phyloP scores from a whole-genome alignment of 179 eudicot species.

The Amaranthus tricolor region DNA sequence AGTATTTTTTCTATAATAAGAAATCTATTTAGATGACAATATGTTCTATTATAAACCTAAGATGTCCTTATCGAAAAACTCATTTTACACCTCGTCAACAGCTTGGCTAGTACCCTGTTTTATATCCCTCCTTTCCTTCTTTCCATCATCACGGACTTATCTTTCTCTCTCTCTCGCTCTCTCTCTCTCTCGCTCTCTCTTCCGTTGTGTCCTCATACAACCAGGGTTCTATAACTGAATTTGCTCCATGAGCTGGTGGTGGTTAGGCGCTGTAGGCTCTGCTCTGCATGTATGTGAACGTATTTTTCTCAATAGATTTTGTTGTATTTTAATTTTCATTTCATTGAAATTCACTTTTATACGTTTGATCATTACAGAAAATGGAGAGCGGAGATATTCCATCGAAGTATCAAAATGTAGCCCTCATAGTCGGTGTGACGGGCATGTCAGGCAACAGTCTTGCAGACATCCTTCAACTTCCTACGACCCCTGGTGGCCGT shows the following conservation, averaged over 20 bases:
- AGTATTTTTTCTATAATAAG: not conserved
- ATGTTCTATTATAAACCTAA: too few species aligned
- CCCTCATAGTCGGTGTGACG: slow-evolving; percentile 49
- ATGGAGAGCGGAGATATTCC: slow-evolving; percentile 30
- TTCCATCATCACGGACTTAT: not conserved
- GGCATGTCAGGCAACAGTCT: slow-evolving; percentile 56
- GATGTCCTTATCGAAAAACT: too few species aligned
- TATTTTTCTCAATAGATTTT: not conserved
- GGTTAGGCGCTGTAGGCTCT: slow-evolving; percentile 45
- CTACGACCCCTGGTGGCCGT: slow-evolving; percentile 56
- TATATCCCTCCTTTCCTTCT: not conserved
- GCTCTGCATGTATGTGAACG: slow-evolving; percentile 21
- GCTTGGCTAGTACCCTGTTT: slow-evolving; percentile 11
- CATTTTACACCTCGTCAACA: slow-evolving; percentile 18
- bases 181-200: slow-evolving; percentile 3
- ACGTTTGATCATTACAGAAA: slow-evolving; percentile 33
- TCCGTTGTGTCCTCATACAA: not conserved
- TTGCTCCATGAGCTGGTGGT: slow-evolving; percentile 47
- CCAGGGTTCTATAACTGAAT: not conserved
- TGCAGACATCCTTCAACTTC: slow-evolving; percentile 45
- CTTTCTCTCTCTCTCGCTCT: not conserved
- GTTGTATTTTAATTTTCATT: not conserved
- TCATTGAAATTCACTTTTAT: not conserved
- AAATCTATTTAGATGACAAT: too few species aligned
- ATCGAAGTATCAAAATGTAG: slow-evolving; percentile 37